Base-by-base conservation (phyloP, 805 yeast genomes). In the Deakozyma indianensis region DNA sequence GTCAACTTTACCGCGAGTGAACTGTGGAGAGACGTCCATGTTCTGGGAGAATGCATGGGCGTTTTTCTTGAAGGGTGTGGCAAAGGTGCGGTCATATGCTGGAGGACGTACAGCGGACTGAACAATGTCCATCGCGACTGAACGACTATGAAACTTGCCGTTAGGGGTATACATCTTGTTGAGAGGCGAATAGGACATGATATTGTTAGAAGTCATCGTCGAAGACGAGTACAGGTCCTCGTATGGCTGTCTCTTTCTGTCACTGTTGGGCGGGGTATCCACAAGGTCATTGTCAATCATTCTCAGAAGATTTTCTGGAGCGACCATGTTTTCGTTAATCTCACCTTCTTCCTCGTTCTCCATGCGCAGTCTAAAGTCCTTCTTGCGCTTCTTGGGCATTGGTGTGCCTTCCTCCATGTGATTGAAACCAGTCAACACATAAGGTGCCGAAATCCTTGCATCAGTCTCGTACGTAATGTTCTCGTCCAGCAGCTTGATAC, bases 211-310 rank as follows among this genome's bases (percentile, higher is more conserved):
- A 14, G 38, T 14, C 7, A 25, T 9, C 14, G 7, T 25, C 38
- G 38, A 9, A 7, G 38, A 32, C 18, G 38, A 32, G 38, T 32
- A 32, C 11, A 32, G 38, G 38, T 32, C 38, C 38, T 32, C 38
- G 18, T 32, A 32, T 9, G 38, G 38, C 38, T 32, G 38, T 14
- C 38, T 14, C 38, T 32, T 32, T n/a, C 18, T 7, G 18, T n/a
- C 38, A 9, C 18, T 11, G 38, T 9, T 32, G 38, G 38, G 38
- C 3, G 66, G 66, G 16, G 64, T 58, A 38, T 60, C 62, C 3
- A 63, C 59, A 4, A 63, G 51, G 23, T 64, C 57, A 15, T 56
- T 55, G 44, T 63, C 67, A 5, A 63, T 63, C 58, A 63, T 56
- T 16, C 67, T 47, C 44, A 63, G 52, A 21, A 63, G 59, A 27